These are phyloP conservation scores for Aspergillus transmontanensis DNA, from an alignment of 2,329 filamentous ascomycete genomes.

Conservation along the genomic window DNA sequence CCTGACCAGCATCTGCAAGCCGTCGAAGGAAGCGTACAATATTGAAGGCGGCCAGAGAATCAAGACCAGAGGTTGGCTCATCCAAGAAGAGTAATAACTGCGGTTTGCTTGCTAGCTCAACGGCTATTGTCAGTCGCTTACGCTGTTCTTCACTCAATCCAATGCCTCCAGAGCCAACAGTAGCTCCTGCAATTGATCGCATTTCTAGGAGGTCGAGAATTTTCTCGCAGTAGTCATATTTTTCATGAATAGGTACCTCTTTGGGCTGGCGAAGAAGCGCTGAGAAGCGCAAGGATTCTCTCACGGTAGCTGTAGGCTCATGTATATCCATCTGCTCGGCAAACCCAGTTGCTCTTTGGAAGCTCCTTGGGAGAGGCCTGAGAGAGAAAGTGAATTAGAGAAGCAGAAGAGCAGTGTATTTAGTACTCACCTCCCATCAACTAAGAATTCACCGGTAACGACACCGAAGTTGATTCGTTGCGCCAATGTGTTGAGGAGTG, in stretches of 20 bases:
- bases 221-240: slow-evolving; percentile 68
- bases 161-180: slow-evolving; percentile 61
- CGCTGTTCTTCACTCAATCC: slow-evolving; percentile 68
- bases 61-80: slow-evolving; percentile 66
- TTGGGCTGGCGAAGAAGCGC: slow-evolving; percentile 65
- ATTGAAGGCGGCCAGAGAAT: slow-evolving; percentile 69
- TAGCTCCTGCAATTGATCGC: slow-evolving; percentile 66
- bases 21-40: slow-evolving; percentile 65
- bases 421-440: slow-evolving; percentile 45
- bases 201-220: slow-evolving; percentile 72
- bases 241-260: slow-evolving; percentile 61
- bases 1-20: slow-evolving; percentile 74
- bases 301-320: slow-evolving; percentile 66
- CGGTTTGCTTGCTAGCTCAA: slow-evolving; percentile 64
- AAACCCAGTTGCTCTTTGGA: slow-evolving; percentile 58
- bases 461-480: slow-evolving; percentile 49
- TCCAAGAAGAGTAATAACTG: slow-evolving; percentile 64
- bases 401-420: neutral
- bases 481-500: slow-evolving; percentile 50
- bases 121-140: slow-evolving; percentile 67
- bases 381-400: neutral
- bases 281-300: slow-evolving; percentile 67
- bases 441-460: slow-evolving; percentile 47
- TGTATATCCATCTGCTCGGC: slow-evolving; percentile 69
- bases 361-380: slow-evolving; percentile 48